Evolutionary conservation across 148 eudicot genomes (phyloP).

Genomic region (Fallopia convolvulus): DNA sequence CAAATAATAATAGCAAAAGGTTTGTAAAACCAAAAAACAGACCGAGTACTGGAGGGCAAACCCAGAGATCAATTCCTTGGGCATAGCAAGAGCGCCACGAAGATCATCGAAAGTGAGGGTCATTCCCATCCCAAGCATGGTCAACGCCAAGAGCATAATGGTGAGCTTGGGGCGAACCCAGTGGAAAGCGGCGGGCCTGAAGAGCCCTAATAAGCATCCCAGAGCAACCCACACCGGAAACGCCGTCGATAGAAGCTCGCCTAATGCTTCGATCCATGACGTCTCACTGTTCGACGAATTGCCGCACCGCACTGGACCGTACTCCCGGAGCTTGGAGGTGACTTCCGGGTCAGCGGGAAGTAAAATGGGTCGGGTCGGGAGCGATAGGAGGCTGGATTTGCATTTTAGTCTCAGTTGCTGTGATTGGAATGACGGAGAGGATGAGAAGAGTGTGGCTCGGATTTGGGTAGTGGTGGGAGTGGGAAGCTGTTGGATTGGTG

Average conservation of each 20-base stretch:
- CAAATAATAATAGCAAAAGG: no score
- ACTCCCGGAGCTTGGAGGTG: background rate
- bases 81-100: constrained; percentile 73
- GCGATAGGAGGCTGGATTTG: background rate
- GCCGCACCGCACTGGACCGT: constrained; percentile 37
- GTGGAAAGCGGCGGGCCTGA: constrained; percentile 40
- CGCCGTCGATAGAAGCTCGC: constrained; percentile 59
- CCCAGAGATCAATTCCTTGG: constrained; percentile 55
- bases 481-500: background rate
- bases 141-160: constrained; percentile 53
- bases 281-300: constrained; percentile 40
- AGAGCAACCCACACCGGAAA: constrained; percentile 83
- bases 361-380: constrained; percentile 16
- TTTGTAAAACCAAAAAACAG: constrained; percentile 11
- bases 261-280: constrained; percentile 28
- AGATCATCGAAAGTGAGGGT: constrained; percentile 78
- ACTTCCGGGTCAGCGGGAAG: constrained; percentile 8
- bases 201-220: constrained; percentile 64
- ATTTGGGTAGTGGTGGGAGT: background rate
- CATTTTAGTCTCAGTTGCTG: constrained; percentile 12
- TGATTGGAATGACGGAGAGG: background rate
- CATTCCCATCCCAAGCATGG: constrained; percentile 96
- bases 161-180: constrained; percentile 62
- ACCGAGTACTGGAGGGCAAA: constrained; percentile 78
- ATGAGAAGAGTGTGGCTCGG: constrained; percentile 1